Conservation (phyloP, 805 yeast genomes). For the Wickerhamiella occidentalis region DNA sequence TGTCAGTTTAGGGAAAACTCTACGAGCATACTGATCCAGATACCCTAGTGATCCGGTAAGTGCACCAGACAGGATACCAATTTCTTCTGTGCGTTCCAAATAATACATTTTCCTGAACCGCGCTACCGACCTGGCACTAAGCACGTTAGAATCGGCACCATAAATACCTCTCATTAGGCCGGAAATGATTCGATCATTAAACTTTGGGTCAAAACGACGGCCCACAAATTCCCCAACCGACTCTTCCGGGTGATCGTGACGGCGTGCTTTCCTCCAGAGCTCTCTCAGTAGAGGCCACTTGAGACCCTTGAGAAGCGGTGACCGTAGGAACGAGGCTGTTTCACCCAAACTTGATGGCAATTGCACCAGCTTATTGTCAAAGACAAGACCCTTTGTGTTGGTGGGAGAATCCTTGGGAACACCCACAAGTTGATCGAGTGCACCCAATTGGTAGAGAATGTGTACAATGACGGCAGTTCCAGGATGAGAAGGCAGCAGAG, state of each 20-base stretch:
- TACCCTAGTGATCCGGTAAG: constrained; percentile 28
- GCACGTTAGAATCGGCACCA: constrained; percentile 62
- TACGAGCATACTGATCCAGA: constrained; percentile 20
- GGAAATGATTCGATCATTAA: constrained; percentile 50
- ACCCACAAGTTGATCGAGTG: constrained; percentile 42
- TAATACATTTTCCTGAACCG: constrained; percentile 44
- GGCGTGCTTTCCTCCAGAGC: constrained; percentile 25
- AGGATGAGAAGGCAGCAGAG: constrained; percentile 68
- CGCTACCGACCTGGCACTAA: constrained; percentile 47
- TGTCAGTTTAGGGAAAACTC: constrained; percentile 20
- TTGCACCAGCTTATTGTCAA: constrained; percentile 22
- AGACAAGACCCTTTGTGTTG: constrained; percentile 58
- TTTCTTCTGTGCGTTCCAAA: constrained; percentile 38
- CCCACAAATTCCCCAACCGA: constrained; percentile 52
- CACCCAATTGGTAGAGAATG: constrained; percentile 33
- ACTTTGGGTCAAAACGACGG: constrained; percentile 52
- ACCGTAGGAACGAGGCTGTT: constrained; percentile 11
- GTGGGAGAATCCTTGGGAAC: constrained; percentile 48
- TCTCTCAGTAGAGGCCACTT: constrained; percentile 39
- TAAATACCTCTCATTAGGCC: constrained; percentile 84
- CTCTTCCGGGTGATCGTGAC: constrained; percentile 42
- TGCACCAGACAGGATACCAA: constrained; percentile 42
- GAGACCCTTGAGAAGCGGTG: constrained; percentile 35
- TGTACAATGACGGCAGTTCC: constrained; percentile 37
- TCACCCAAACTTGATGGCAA: constrained; percentile 23